A percentile compares a stretch with the other conserved stretches of the same genome.
Conservation (phyloP, 352 stramenopile species). For the Phytophthora niederhauseri region DNA sequence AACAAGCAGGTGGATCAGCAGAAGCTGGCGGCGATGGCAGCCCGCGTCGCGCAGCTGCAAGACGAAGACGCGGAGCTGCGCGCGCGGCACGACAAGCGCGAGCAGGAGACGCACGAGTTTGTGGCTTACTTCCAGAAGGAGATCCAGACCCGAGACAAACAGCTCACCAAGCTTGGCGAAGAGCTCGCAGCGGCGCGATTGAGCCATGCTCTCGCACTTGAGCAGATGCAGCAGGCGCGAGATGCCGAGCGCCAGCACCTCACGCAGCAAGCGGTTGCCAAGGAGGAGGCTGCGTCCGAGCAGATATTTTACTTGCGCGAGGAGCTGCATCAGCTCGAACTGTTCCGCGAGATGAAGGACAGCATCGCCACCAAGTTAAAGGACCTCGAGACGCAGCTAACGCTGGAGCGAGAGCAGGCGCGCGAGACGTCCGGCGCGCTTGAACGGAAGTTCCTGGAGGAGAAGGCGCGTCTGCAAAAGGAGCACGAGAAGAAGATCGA, state of each 20-base stretch:
- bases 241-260: slow-evolving; percentile 53
- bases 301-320: slow-evolving; percentile 68
- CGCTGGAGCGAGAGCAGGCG: slow-evolving; percentile 52
- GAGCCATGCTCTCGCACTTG: slow-evolving; percentile 64
- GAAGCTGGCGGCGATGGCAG: slow-evolving; percentile 66
- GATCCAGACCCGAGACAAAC: slow-evolving; percentile 85
- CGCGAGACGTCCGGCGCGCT: slow-evolving; percentile 66
- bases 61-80: slow-evolving; percentile 83
- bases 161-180: slow-evolving; percentile 81
- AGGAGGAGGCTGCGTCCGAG: slow-evolving; percentile 62
- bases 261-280: slow-evolving; percentile 45
- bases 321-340: slow-evolving; percentile 69
- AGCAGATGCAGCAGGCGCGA: slow-evolving; percentile 52
- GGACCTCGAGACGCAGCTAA: slow-evolving; percentile 68
- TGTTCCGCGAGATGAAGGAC: slow-evolving; percentile 76
- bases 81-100: slow-evolving; percentile 81
- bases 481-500: slow-evolving; percentile 88
- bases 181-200: slow-evolving; percentile 73
- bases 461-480: slow-evolving; percentile 85
- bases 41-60: slow-evolving; percentile 65
- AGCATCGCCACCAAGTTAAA: slow-evolving; percentile 59
- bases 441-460: slow-evolving; percentile 90
- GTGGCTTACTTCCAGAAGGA: slow-evolving; percentile 95
- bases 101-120: slow-evolving; percentile 95
- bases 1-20: slow-evolving; percentile 70